Evolutionary conservation across 108 stramenopile genomes (phyloP).

Genomic region (Fistulifera pelliculosa): DNA sequence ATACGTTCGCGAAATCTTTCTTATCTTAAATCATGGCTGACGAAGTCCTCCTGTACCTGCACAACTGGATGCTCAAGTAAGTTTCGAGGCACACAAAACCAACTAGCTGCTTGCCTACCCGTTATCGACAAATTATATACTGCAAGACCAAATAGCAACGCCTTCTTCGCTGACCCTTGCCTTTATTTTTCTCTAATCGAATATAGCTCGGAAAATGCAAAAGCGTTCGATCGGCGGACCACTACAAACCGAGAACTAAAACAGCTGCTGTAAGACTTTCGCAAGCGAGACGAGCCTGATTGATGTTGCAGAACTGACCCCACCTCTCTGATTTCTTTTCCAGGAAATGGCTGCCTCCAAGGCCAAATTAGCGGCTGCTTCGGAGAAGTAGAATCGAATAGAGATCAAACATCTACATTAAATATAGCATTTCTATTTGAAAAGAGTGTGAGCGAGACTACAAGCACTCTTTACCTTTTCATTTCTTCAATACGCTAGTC

Average conservation of each 20-base stretch:
- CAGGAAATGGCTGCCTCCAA: slow-evolving; percentile 15
- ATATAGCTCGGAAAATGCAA: slow-evolving; percentile 15
- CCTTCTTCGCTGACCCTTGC: too few relatives aligned
- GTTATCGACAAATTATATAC: too few relatives aligned
- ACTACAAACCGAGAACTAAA: slow-evolving; percentile 12
- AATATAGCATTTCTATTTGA: neutral
- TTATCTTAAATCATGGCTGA: neutral
- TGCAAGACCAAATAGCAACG: too few relatives aligned
- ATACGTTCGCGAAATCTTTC: too few relatives aligned
- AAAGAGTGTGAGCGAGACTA: neutral
- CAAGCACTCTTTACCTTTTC: neutral
- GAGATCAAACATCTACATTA: neutral
- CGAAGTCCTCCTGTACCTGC: slow-evolving; percentile 8
- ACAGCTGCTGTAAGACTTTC: slow-evolving; percentile 7
- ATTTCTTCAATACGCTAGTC: neutral
- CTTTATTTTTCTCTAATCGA: too few relatives aligned
- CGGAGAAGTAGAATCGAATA: neutral
- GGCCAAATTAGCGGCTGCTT: slow-evolving; percentile 13
- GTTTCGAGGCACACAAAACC: too few relatives aligned
- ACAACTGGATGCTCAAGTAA: slow-evolving; percentile 7
- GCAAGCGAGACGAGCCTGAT: neutral
- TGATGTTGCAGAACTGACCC: neutral
- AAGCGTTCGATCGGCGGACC: slow-evolving; percentile 12
- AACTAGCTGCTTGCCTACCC: too few relatives aligned
- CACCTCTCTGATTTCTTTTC: neutral